Base-by-base conservation (phyloP, 2,329 filamentous ascomycete genomes). In the Chrysoporthe cubensis region DNA sequence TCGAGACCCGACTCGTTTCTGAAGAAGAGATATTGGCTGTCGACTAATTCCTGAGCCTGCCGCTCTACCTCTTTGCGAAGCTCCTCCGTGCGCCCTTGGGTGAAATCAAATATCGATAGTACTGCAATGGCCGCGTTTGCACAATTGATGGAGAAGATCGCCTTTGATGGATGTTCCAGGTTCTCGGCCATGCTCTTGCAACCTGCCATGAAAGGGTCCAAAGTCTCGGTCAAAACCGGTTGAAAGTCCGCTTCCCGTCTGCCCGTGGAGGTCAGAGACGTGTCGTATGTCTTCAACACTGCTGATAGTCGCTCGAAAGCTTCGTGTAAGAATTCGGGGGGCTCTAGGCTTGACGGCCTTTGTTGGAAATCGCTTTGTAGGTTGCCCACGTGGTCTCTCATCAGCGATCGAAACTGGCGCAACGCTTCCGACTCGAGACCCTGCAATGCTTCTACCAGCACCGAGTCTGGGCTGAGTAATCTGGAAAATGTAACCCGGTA, bases 221-320 rank as follows among this genome's bases (percentile, higher is more conserved):
- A 88, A 0, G 93, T 90, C 74, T 95, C 92, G 52, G 84, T 83
- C 21, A 97, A 82, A 26, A 97, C 88, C 6, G 88, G 85, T 59
- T 91, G 86, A 74, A 97, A 97, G 48, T 89, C 89, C 50, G 87
- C 85, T 70, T 90, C 89, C 62, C 86, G 83, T 69, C 88, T 84
- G 9, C 84, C 79, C 1, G 82, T 79, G 2, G 86, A 80, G 1
- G 90, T 87, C 34, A 96, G 82, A 0, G 94, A 97, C 1, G 91
- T 91, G 72, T 97, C 93, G 75, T 94, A 95, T 26, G 91, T 96
- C 76, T 91, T 92, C 84, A 97, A 91, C 62, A 98, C 90, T 6
- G 88, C 85, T 46, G 85, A 87, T 9, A 99, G 82, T 72, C 92
- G 91, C 71, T 93, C 90, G 1, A 99, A 82, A 6, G 93, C 90